Evolutionary conservation across 1,284 basidiomycete genomes (phyloP).

Genomic region (Amylostereum areolatum): DNA sequence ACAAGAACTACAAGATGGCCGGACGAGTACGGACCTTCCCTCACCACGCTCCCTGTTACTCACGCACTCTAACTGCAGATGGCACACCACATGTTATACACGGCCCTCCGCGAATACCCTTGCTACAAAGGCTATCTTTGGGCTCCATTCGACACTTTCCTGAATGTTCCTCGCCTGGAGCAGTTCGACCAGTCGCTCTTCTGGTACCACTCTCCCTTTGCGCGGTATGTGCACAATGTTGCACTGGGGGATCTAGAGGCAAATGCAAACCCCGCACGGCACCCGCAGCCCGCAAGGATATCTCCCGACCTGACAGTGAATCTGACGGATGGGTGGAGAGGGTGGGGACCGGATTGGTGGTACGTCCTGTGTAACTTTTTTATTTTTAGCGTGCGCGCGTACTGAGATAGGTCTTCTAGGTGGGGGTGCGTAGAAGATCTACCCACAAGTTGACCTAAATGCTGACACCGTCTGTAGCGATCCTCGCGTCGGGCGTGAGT

Average conservation of each 20-base stretch:
- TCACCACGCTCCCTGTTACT: neutral
- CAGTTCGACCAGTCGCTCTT: slow-evolving; percentile 37
- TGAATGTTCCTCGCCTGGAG: slow-evolving; percentile 43
- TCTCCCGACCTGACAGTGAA: slow-evolving; percentile 33
- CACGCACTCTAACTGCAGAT: slow-evolving; percentile 21
- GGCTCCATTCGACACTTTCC: slow-evolving; percentile 44
- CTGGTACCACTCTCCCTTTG: slow-evolving; percentile 48
- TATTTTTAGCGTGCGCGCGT: neutral
- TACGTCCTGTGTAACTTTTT: slow-evolving; percentile 19
- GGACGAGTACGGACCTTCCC: slow-evolving; percentile 29
- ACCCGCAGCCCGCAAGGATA: slow-evolving; percentile 30
- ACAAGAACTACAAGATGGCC: slow-evolving; percentile 34
- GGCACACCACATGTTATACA: slow-evolving; percentile 51
- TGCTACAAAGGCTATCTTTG: slow-evolving; percentile 48
- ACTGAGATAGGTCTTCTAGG: slow-evolving; percentile 18
- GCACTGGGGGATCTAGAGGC: slow-evolving; percentile 20
- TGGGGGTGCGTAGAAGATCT: slow-evolving; percentile 27
- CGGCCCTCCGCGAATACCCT: slow-evolving; percentile 34
- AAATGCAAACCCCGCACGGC: slow-evolving; percentile 18
- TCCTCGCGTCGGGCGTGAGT: slow-evolving; percentile 35
- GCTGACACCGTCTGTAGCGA: slow-evolving; percentile 23
- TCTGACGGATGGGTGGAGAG: slow-evolving; percentile 30
- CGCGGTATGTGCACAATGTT: slow-evolving; percentile 33
- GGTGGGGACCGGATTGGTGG: slow-evolving; percentile 40
- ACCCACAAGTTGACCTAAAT: slow-evolving; percentile 1